phyloP scores from a whole-genome alignment of 352 stramenopile genomes.

The Albugo candida region DNA sequence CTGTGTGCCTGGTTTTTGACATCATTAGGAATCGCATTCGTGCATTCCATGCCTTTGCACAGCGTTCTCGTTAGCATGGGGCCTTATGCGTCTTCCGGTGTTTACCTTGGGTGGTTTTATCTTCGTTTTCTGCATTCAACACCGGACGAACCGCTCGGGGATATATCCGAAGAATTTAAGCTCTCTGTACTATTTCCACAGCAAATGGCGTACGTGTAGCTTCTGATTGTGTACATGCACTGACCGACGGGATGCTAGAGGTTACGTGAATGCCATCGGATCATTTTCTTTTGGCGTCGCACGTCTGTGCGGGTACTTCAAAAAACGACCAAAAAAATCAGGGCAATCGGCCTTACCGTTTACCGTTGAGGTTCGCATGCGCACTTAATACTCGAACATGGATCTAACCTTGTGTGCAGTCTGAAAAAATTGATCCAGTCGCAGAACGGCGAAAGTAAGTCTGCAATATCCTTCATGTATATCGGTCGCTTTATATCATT shows the following conservation, averaged over 20 bases:
- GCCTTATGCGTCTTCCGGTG: conserved; percentile 47
- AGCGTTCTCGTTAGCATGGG: conserved; percentile 36
- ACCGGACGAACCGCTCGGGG: conserved; percentile 35
- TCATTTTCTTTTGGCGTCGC: conserved; percentile 73
- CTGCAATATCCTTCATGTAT: neutral
- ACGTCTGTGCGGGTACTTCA: conserved; percentile 73
- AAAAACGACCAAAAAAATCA: conserved; percentile 41
- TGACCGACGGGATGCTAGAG: neutral
- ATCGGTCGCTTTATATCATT: neutral
- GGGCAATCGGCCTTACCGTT: conserved; percentile 3
- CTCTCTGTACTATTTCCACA: conserved; percentile 50
- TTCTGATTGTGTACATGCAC: conserved; percentile 1
- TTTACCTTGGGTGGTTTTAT: conserved; percentile 75
- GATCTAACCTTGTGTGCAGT: neutral
- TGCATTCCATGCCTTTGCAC: conserved; percentile 11
- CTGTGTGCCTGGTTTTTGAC: neutral
- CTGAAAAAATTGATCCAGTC: conserved; percentile 54
- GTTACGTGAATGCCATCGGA: conserved; percentile 8
- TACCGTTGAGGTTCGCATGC: neutral
- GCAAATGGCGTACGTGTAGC: conserved; percentile 29
- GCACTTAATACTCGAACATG: neutral
- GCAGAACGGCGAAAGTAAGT: conserved; percentile 74
- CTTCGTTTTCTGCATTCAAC: conserved; percentile 73
- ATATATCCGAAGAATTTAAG: conserved; percentile 62
- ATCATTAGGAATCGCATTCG: too few species aligned